phyloP scores from a whole-genome alignment of 164 flowering plant genomes.

The Dillenia turbinata region DNA sequence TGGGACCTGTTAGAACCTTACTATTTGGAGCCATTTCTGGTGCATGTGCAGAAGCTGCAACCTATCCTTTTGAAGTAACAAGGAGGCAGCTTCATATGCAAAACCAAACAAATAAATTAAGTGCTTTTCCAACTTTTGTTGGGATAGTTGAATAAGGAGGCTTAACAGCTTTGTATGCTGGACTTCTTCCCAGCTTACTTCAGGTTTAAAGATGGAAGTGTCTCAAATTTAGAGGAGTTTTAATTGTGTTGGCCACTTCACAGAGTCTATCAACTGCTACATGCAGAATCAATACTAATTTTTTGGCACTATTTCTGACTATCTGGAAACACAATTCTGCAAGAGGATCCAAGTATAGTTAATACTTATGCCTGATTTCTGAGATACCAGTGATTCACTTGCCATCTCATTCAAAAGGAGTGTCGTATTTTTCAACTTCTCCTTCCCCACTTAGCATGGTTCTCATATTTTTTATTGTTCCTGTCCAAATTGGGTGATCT shows the following conservation, averaged over 20 bases:
- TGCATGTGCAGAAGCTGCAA: conserved; percentile 93
- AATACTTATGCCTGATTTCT: no score
- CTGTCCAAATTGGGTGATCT: neutral
- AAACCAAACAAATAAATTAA: conserved; percentile 57
- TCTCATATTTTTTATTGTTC: neutral
- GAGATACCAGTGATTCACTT: no score
- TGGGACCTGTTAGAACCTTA: conserved; percentile 84
- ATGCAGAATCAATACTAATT: no score
- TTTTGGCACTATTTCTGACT: no score
- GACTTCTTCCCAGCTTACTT: conserved; percentile 82
- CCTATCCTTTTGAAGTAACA: conserved; percentile 94
- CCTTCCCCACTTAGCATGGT: neutral
- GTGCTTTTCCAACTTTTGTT: conserved; percentile 54
- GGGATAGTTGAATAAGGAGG: conserved; percentile 83
- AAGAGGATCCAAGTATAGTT: no score
- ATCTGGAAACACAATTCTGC: no score
- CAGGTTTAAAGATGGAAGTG: conserved; percentile 44
- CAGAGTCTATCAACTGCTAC: no score
- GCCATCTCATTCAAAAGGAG: no score
- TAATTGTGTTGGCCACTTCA: no score
- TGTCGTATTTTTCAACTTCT: neutral
- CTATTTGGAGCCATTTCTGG: conserved; percentile 94
- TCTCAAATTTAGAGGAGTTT: neutral
- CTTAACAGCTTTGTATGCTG: conserved; percentile 82
- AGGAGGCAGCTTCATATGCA: conserved; percentile 91